Conservation (phyloP, 177 flowering plant genomes). For the Vitis hybrid region DNA sequence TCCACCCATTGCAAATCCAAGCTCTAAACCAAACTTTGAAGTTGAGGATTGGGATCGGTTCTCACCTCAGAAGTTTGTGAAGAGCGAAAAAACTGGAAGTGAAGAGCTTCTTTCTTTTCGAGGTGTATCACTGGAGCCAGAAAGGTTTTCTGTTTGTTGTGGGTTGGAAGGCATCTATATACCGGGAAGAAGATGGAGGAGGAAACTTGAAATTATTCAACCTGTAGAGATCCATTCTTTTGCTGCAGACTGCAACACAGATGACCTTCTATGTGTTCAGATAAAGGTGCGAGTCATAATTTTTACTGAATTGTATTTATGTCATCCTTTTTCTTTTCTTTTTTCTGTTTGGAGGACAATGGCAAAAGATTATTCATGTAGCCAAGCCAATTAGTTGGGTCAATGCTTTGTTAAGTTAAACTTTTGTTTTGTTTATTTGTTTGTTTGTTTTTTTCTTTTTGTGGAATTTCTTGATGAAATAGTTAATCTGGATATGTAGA, state of each 20-base stretch:
- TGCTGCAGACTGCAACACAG: constrained; percentile 90
- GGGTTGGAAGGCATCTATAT: constrained; percentile 89
- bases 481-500: too few species aligned
- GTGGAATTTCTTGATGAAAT: too few species aligned
- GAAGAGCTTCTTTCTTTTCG: constrained; percentile 81
- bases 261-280: constrained; percentile 92
- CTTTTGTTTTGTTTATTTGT: too few species aligned
- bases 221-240: constrained; percentile 84
- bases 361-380: too few species aligned
- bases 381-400: too few species aligned
- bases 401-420: too few species aligned
- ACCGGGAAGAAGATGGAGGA: constrained; percentile 96
- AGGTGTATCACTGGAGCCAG: constrained; percentile 80
- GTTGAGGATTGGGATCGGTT: constrained; percentile 73
- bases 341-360: too few species aligned
- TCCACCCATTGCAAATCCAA: constrained; percentile 41
- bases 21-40: constrained; percentile 59
- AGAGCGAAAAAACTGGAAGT: constrained; percentile 47
- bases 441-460: too few species aligned
- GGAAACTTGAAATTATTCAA: constrained; percentile 86
- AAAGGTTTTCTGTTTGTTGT: constrained; percentile 90
- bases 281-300: constrained; percentile 62
- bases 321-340: too few species aligned
- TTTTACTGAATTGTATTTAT: background rate
- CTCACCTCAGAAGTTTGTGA: constrained; percentile 47